Evolutionary conservation across 371 early-diverging fungal species (phyloP).

Genomic region (Saksenaea oblongispora): DNA sequence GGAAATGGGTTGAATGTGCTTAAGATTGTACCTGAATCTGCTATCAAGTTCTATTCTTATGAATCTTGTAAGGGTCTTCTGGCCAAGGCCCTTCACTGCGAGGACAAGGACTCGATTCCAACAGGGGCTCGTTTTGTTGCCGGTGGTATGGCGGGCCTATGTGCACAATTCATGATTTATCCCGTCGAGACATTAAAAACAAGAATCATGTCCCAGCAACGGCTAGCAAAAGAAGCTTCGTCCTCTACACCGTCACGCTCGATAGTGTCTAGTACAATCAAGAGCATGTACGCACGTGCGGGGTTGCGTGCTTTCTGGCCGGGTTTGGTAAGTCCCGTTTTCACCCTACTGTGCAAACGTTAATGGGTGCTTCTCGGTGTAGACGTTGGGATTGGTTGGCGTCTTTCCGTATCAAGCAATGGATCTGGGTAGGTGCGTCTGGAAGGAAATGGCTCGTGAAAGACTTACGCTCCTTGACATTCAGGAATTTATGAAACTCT

Average conservation of each 20-base stretch:
- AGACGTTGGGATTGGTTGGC: slow-evolving; percentile 61
- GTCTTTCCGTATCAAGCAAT: slow-evolving; percentile 83
- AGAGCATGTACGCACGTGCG: slow-evolving; percentile 60
- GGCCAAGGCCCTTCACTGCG: slow-evolving; percentile 35
- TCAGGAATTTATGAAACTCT: slow-evolving; percentile 69
- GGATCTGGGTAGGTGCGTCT: slow-evolving; percentile 52
- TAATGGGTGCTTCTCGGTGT: background rate
- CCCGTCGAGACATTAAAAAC: slow-evolving; percentile 80
- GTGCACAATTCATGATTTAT: slow-evolving; percentile 71
- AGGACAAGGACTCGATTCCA: slow-evolving; percentile 57
- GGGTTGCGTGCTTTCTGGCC: slow-evolving; percentile 73
- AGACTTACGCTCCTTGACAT: background rate
- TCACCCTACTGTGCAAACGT: background rate
- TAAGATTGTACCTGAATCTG: slow-evolving; percentile 83
- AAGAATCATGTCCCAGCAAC: slow-evolving; percentile 62
- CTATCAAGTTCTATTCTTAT: slow-evolving; percentile 73
- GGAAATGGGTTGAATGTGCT: slow-evolving; percentile 83
- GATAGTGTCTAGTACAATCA: slow-evolving; percentile 39
- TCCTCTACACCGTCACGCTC: slow-evolving; percentile 3
- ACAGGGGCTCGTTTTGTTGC: slow-evolving; percentile 68
- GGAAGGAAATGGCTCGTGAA: background rate
- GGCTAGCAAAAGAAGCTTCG: background rate
- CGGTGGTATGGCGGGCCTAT: slow-evolving; percentile 76
- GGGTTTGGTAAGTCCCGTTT: slow-evolving; percentile 50
- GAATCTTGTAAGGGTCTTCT: slow-evolving; percentile 63